A percentile compares a stretch with the other conserved stretches of the same genome.
Conservation (phyloP, 1,139 yeast genomes). For the Debaryomyces psychrophilus region DNA sequence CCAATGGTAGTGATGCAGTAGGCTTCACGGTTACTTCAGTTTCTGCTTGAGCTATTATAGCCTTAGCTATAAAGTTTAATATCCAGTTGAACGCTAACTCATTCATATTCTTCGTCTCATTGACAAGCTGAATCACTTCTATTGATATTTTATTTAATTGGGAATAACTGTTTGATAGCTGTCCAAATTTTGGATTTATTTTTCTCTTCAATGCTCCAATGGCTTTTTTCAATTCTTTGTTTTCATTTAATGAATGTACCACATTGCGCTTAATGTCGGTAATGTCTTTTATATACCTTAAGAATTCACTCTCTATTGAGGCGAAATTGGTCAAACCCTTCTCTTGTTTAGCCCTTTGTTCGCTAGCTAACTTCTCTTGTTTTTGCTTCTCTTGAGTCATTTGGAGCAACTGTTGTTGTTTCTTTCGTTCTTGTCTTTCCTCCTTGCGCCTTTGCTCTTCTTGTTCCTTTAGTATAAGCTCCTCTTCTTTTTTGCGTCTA, state of each 20-base stretch:
- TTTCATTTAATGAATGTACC: slow-evolving; percentile 47
- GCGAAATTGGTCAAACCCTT: slow-evolving; percentile 36
- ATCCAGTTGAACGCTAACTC: slow-evolving; percentile 69
- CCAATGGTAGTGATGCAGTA: slow-evolving; percentile 79
- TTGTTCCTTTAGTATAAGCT: slow-evolving; percentile 12
- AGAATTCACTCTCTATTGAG: slow-evolving; percentile 49
- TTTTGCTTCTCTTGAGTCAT: slow-evolving; percentile 19
- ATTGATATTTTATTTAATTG: slow-evolving; percentile 58
- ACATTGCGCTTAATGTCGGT: slow-evolving; percentile 60
- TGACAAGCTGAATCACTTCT: slow-evolving; percentile 55
- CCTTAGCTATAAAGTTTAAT: slow-evolving; percentile 80
- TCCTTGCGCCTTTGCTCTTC: slow-evolving; percentile 16
- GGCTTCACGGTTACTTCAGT: slow-evolving; percentile 85
- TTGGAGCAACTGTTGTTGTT: slow-evolving; percentile 7
- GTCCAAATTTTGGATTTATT: slow-evolving; percentile 89
- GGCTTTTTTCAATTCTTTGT: slow-evolving; percentile 47
- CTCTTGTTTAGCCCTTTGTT: slow-evolving; percentile 19
- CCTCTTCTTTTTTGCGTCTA: slow-evolving; percentile 19
- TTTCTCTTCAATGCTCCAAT: slow-evolving; percentile 59
- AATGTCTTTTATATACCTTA: slow-evolving; percentile 59
- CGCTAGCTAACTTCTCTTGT: slow-evolving; percentile 16
- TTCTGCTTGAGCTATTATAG: slow-evolving; percentile 88
- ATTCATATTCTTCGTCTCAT: slow-evolving; percentile 42
- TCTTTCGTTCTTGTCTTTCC: slow-evolving; percentile 16
- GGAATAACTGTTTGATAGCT: slow-evolving; percentile 68